Conservation (phyloP, 371 early-diverging fungal genomes). For the Mortierella sp. region DNA sequence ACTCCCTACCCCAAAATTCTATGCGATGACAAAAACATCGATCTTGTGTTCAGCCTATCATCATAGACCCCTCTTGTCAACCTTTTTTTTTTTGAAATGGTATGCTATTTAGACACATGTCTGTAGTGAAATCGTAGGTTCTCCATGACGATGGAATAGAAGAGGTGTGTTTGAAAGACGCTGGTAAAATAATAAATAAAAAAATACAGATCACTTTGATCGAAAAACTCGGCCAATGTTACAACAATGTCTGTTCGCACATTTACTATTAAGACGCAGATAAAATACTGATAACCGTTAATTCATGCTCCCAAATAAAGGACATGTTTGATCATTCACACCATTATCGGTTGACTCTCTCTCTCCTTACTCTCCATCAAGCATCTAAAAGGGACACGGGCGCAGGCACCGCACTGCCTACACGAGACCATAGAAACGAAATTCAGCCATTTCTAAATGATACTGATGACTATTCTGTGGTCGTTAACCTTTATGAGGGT, state of each 20-base stretch:
- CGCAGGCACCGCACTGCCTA: background rate
- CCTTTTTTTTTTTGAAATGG: background rate
- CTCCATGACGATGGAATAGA: background rate
- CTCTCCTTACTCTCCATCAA: background rate
- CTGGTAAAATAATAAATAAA: background rate
- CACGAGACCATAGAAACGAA: background rate
- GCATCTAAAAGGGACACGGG: background rate
- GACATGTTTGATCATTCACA: background rate
- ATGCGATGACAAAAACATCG: background rate
- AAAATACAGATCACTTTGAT: background rate
- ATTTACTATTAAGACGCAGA: background rate
- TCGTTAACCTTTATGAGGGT: no score
- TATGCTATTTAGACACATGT: background rate
- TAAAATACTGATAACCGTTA: background rate
- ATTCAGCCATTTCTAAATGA: no score
- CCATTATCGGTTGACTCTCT: background rate
- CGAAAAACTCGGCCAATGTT: background rate
- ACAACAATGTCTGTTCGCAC: background rate
- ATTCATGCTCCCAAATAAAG: background rate
- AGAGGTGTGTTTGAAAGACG: background rate
- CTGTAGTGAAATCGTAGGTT: background rate
- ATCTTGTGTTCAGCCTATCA: background rate
- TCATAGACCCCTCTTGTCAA: background rate
- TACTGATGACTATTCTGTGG: no score
- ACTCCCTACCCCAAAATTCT: background rate